Conservation (phyloP, 495 filamentous ascomycete genomes). For the Melanomma pulvis-pyrius region DNA sequence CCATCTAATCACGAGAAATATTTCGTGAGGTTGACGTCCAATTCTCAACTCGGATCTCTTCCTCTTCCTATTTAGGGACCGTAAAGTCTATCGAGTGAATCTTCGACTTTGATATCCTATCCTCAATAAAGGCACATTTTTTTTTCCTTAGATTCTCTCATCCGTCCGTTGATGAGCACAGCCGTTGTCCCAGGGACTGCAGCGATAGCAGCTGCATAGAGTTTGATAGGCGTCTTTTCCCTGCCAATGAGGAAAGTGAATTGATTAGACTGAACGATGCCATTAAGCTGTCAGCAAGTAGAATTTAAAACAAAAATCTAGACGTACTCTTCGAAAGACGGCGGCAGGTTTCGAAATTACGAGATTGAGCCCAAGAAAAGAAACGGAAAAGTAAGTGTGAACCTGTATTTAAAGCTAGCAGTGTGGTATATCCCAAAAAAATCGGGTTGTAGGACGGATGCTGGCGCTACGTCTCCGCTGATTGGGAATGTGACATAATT, state of each 20-base stretch:
- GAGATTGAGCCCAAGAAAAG: not conserved
- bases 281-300: not conserved
- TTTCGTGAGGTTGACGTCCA: no score
- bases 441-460: no score
- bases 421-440: no score
- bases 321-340: conserved; percentile 22
- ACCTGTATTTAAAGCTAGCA: not conserved
- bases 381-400: not conserved
- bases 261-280: conserved; percentile 15
- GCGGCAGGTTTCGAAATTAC: conserved; percentile 5
- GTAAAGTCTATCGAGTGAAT: conserved; percentile 36
- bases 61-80: not conserved
- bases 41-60: no score
- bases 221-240: conserved; percentile 1
- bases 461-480: no score
- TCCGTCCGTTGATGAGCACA: conserved; percentile 23
- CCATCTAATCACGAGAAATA: not conserved
- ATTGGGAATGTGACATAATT: no score
- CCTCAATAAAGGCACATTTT: conserved; percentile 1
- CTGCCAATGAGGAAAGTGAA: conserved; percentile 25
- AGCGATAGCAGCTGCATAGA: conserved; percentile 21
- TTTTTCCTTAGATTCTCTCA: conserved; percentile 13
- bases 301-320: not conserved
- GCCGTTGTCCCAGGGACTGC: not conserved
- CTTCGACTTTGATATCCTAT: conserved; percentile 21